phyloP scores from a whole-genome alignment of 2,329 filamentous ascomycete species.

The Paracorniculantispora psalliotae region DNA sequence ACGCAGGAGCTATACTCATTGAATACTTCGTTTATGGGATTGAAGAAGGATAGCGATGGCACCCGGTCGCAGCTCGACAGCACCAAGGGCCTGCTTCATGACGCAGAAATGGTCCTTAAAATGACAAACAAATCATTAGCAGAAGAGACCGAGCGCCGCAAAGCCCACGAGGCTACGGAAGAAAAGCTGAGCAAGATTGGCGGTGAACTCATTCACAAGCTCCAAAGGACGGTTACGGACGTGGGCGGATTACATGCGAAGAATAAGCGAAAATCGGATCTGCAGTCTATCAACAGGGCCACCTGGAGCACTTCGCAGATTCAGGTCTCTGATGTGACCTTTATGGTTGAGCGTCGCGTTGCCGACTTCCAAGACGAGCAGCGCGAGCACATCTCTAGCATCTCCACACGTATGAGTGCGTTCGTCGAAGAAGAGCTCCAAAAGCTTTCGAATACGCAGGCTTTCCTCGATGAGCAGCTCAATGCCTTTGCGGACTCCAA shows the following conservation, averaged over 20 bases:
- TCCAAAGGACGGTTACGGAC: slow-evolving; percentile 73
- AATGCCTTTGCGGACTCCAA: slow-evolving; percentile 63
- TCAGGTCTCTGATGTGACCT: slow-evolving; percentile 72
- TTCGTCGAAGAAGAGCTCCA: slow-evolving; percentile 74
- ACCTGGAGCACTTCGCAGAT: slow-evolving; percentile 73
- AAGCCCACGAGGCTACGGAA: slow-evolving; percentile 84
- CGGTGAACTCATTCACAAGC: slow-evolving; percentile 68
- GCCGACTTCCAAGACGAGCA: slow-evolving; percentile 69
- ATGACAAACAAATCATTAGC: slow-evolving; percentile 71
- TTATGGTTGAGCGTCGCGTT: slow-evolving; percentile 70
- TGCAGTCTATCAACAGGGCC: slow-evolving; percentile 73
- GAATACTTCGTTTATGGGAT: slow-evolving; percentile 77
- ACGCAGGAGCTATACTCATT: slow-evolving; percentile 85
- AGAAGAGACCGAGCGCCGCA: slow-evolving; percentile 74
- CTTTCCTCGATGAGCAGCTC: slow-evolving; percentile 65
- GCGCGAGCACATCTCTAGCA: slow-evolving; percentile 59
- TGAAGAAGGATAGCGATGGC: slow-evolving; percentile 86
- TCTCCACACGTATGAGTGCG: slow-evolving; percentile 66
- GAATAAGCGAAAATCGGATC: slow-evolving; percentile 75
- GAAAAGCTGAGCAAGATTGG: slow-evolving; percentile 69
- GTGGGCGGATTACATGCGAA: slow-evolving; percentile 81
- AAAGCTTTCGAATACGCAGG: slow-evolving; percentile 64
- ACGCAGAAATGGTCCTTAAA: slow-evolving; percentile 78
- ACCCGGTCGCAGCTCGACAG: slow-evolving; percentile 68
- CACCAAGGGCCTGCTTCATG: slow-evolving; percentile 75